A percentile compares a stretch with the other conserved stretches of the same genome.
phyloP scores from a whole-genome alignment of 371 early-diverging fungal genomes.

The Mortierella sp. region DNA sequence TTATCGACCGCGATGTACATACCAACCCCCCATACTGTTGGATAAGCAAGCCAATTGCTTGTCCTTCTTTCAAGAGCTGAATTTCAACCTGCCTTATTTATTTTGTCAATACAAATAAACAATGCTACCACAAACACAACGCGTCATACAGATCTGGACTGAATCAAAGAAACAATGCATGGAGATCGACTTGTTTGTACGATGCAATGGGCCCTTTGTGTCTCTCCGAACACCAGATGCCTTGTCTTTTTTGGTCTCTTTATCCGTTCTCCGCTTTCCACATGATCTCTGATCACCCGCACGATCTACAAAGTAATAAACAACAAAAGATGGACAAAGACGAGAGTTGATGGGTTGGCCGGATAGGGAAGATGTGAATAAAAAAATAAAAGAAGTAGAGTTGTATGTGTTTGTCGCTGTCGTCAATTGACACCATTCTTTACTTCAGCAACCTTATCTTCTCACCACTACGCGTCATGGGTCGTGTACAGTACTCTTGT shows the following conservation, averaged over 20 bases:
- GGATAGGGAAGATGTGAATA: neutral
- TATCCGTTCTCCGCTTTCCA: neutral
- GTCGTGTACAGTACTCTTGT: too few species aligned
- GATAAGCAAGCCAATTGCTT: neutral
- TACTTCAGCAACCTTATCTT: neutral
- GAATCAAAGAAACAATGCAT: neutral
- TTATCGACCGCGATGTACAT: constrained; percentile 10
- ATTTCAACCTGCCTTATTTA: neutral
- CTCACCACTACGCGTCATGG: neutral
- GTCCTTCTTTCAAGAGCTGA: constrained; percentile 23
- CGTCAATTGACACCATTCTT: constrained; percentile 3
- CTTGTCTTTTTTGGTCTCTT: neutral
- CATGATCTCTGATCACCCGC: neutral
- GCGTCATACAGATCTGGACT: too few species aligned
- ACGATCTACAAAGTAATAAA: neutral
- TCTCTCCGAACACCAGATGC: neutral
- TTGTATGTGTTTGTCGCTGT: neutral
- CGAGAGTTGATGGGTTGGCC: too few species aligned
- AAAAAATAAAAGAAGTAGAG: neutral
- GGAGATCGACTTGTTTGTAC: neutral
- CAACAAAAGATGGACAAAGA: neutral
- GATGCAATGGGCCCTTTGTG: too few species aligned
- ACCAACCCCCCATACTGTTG: neutral
- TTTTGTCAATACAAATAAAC: neutral
- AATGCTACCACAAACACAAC: neutral